Conservation (phyloP, 306 rosid species). For the Dryas drummondii region DNA sequence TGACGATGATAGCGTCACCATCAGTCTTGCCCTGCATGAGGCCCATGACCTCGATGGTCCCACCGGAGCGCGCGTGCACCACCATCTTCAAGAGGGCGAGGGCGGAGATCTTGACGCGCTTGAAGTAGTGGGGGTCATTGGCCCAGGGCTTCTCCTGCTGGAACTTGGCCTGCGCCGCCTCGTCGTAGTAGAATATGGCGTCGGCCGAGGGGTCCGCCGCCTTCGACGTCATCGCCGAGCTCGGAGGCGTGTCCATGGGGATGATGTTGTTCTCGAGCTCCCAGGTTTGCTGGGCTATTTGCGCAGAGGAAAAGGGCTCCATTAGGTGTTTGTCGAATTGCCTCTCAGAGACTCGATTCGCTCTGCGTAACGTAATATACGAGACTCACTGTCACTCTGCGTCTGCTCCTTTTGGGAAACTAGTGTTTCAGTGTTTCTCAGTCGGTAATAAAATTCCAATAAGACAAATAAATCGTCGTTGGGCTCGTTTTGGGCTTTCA, state of each 20-base stretch:
- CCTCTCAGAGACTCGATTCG: background rate
- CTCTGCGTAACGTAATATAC: background rate
- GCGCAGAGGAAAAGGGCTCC: conserved; percentile 34
- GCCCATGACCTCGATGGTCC: conserved; percentile 96
- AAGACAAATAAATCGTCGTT: background rate
- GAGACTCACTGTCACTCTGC: background rate
- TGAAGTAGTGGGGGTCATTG: conserved; percentile 86
- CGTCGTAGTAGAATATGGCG: conserved; percentile 92
- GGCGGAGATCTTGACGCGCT: conserved; percentile 96
- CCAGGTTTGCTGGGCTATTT: conserved; percentile 87
- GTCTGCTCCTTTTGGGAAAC: background rate
- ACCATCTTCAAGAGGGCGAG: conserved; percentile 98
- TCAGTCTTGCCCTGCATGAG: conserved; percentile 98
- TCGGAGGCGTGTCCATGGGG: conserved; percentile 62
- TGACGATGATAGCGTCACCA: conserved; percentile 84
- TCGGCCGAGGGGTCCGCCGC: conserved; percentile 62
- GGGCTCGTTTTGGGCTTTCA: background rate
- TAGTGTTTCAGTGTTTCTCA: too few relatives aligned
- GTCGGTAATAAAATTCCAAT: too few relatives aligned
- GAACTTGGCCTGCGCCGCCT: conserved; percentile 59
- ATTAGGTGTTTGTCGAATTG: conserved; percentile 16
- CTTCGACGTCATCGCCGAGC: conserved; percentile 12
- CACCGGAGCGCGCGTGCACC: conserved; percentile 96
- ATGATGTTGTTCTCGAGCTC: conserved; percentile 85
- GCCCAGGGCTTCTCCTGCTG: conserved; percentile 89